phyloP scores from a whole-genome alignment of 495 filamentous ascomycete genomes.

The Neurospora africana region DNA sequence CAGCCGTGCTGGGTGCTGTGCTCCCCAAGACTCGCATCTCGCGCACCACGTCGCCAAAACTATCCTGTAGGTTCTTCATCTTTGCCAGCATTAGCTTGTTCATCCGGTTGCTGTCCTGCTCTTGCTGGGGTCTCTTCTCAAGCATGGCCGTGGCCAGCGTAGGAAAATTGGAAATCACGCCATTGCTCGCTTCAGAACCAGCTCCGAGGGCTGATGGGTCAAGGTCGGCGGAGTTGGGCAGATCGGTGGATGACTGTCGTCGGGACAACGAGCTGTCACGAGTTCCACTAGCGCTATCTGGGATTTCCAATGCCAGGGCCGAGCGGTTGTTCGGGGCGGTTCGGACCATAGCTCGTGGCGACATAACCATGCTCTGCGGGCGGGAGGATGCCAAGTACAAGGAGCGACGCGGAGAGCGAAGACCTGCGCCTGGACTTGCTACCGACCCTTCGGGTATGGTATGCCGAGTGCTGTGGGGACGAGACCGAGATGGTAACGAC shows the following conservation, averaged over 20 bases:
- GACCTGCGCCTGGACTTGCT: constrained; percentile 20
- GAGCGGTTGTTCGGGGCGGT: constrained; percentile 29
- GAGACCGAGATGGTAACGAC: constrained; percentile 14
- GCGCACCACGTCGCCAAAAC: constrained; percentile 70
- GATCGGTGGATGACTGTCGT: constrained; percentile 47
- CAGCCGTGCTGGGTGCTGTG: constrained; percentile 25
- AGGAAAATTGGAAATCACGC: constrained; percentile 62
- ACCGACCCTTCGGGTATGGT: constrained; percentile 31
- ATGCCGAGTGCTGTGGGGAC: constrained; percentile 24
- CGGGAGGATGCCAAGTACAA: constrained; percentile 24
- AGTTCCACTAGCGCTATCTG: constrained; percentile 1
- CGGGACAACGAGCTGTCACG: constrained; percentile 9
- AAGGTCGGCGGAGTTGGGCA: constrained; percentile 62
- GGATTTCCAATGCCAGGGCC: constrained; percentile 20
- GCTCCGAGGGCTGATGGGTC: constrained; percentile 34
- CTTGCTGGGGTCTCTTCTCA: constrained; percentile 21
- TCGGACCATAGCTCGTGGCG: constrained; percentile 40
- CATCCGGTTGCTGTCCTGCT: constrained; percentile 56
- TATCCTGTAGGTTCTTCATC: constrained; percentile 84
- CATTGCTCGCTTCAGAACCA: constrained; percentile 9
- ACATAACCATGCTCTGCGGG: constrained; percentile 41
- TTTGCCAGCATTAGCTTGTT: constrained; percentile 76
- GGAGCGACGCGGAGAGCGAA: constrained; percentile 40
- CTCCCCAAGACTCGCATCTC: constrained; percentile 62
- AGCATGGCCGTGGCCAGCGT: constrained; percentile 53